Evolutionary conservation across 2,329 filamentous ascomycete genomes (phyloP).

Genomic region (Diaporthe sp.): DNA sequence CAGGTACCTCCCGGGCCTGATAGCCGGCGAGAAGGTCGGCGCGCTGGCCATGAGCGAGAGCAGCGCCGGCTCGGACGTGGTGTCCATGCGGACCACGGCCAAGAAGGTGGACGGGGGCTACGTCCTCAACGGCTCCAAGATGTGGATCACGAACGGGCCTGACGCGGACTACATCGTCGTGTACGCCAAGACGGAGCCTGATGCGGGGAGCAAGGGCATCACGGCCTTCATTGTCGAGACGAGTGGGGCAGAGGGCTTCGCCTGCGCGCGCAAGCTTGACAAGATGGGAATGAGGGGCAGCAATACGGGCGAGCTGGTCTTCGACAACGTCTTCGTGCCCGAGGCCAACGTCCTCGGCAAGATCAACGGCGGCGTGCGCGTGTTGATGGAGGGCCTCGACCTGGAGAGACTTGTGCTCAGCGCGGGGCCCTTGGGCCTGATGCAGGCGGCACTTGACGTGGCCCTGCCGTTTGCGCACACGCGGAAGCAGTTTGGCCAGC

Average conservation of each 20-base stretch:
- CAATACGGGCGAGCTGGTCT: slow-evolving; percentile 94
- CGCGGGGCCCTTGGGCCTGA: slow-evolving; percentile 91
- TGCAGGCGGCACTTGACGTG: slow-evolving; percentile 91
- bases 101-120: slow-evolving; percentile 87
- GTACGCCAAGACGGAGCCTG: slow-evolving; percentile 94
- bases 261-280: slow-evolving; percentile 90
- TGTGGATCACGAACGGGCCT: slow-evolving; percentile 99
- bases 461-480: slow-evolving; percentile 90
- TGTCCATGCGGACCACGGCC: slow-evolving; percentile 92
- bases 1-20: slow-evolving; percentile 83
- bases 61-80: slow-evolving; percentile 91
- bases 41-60: slow-evolving; percentile 97
- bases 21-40: slow-evolving; percentile 85
- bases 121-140: slow-evolving; percentile 90
- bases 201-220: slow-evolving; percentile 88
- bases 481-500: slow-evolving; percentile 87
- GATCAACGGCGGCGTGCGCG: slow-evolving; percentile 85
- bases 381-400: slow-evolving; percentile 97
- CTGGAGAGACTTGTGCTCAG: slow-evolving; percentile 93
- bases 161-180: slow-evolving; percentile 94
- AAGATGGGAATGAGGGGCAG: slow-evolving; percentile 98
- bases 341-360: slow-evolving; percentile 83
- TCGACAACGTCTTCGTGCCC: slow-evolving; percentile 92
- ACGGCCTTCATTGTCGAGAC: slow-evolving; percentile 93
- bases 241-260: slow-evolving; percentile 78